Percentiles rank a stretch among this genome's conserved stretches.
These are phyloP conservation scores for Xylaria scruposa DNA, from an alignment of 495 filamentous ascomycete genomes.

Conservation along the genomic window DNA sequence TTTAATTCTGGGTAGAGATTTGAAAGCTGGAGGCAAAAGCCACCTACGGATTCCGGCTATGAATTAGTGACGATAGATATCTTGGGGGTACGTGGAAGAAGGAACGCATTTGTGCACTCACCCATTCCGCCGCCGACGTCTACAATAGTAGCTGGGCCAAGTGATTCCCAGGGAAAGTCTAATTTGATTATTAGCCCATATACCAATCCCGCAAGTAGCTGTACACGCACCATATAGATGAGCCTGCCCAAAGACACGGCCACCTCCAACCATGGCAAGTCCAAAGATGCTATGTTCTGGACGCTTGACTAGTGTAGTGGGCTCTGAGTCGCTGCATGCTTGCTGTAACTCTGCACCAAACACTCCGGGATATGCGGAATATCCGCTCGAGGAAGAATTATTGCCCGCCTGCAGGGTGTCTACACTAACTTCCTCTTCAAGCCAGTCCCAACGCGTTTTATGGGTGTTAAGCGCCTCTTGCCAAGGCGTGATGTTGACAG, in stretches of 20 bases:
- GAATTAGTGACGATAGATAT: background rate
- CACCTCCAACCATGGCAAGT: slow-evolving; percentile 44
- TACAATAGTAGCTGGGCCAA: slow-evolving; percentile 44
- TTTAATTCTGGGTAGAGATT: slow-evolving; percentile 41
- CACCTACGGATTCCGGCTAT: slow-evolving; percentile 25
- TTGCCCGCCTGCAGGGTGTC: slow-evolving; percentile 13
- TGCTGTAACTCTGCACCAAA: slow-evolving; percentile 1
- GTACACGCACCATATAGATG: slow-evolving; percentile 37
- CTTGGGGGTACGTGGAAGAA: background rate
- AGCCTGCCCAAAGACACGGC: slow-evolving; percentile 36
- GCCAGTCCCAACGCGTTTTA: slow-evolving; percentile 47
- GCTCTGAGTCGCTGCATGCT: background rate
- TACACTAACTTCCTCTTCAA: slow-evolving; percentile 37
- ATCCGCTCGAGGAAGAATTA: background rate
- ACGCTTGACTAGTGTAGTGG: slow-evolving; percentile 27
- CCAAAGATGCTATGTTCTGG: slow-evolving; percentile 44
- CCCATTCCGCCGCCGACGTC: slow-evolving; percentile 53
- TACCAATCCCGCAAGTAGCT: background rate
- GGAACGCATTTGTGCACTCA: slow-evolving; percentile 20
- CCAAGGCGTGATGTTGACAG: slow-evolving; percentile 40
- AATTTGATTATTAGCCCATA: slow-evolving; percentile 10
- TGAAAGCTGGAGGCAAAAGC: slow-evolving; percentile 41
- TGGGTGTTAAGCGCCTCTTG: slow-evolving; percentile 42
- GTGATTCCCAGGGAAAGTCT: slow-evolving; percentile 46
- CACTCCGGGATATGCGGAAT: background rate